phyloP scores from a whole-genome alignment of 2,329 filamentous ascomycete species.

The Akanthomyces dipterigenus region DNA sequence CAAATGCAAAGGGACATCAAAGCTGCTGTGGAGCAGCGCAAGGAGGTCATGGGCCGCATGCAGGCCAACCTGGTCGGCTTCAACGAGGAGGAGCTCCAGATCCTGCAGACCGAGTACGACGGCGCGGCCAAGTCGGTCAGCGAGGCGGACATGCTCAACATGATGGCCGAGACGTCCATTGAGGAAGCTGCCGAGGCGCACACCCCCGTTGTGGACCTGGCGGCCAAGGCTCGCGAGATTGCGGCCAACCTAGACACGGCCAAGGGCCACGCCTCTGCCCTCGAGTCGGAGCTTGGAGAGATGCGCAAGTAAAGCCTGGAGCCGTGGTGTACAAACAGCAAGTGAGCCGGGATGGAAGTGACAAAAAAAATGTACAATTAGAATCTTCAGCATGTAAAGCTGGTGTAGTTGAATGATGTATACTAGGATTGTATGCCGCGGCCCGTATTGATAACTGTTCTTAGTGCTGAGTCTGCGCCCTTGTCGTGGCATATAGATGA shows the following conservation, averaged over 20 bases:
- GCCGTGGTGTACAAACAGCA: neutral
- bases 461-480: neutral
- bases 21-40: conserved; percentile 25
- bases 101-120: conserved; percentile 23
- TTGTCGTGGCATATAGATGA: neutral
- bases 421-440: neutral
- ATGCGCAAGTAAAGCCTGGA: neutral
- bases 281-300: conserved; percentile 5
- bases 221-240: conserved; percentile 13
- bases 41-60: conserved; percentile 30
- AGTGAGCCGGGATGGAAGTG: neutral
- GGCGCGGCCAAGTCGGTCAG: conserved; percentile 23
- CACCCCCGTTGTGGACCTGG: neutral
- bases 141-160: conserved; percentile 31
- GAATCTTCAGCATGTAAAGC: conserved; percentile 1
- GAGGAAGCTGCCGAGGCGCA: neutral
- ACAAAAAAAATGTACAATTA: conserved; percentile 3
- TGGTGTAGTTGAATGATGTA: conserved; percentile 7
- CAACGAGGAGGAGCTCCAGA: conserved; percentile 31
- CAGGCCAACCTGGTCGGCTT: conserved; percentile 30
- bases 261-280: neutral
- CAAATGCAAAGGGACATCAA: conserved; percentile 31
- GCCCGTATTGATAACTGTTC: neutral
- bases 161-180: conserved; percentile 20
- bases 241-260: conserved; percentile 2